Conservation (phyloP, 768 basidiomycete genomes). For the Hypholoma fasciculare region DNA sequence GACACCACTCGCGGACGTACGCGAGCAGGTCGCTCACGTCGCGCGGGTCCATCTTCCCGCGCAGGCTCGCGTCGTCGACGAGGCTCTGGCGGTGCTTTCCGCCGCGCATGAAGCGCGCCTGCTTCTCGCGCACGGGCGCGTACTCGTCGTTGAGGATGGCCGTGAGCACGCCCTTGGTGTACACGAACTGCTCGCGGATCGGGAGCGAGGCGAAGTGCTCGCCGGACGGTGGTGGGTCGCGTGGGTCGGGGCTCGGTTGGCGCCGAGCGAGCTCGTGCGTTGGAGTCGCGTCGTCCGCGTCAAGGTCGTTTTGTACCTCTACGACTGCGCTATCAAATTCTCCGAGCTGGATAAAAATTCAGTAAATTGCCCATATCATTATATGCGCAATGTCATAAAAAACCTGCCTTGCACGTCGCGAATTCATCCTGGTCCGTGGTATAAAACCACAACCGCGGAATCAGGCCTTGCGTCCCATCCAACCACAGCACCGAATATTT, state of each 20-base stretch:
- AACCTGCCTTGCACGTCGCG: constrained; percentile 52
- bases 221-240: constrained; percentile 40
- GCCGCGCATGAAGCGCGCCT: constrained; percentile 59
- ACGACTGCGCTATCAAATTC: constrained; percentile 47
- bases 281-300: constrained; percentile 29
- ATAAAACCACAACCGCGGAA: constrained; percentile 18
- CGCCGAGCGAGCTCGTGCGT: constrained; percentile 21
- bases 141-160: constrained; percentile 61
- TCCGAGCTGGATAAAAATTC: constrained; percentile 44
- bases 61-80: constrained; percentile 30
- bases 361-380: background rate
- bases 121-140: constrained; percentile 47
- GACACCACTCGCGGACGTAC: constrained; percentile 43
- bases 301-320: constrained; percentile 38
- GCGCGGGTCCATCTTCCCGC: constrained; percentile 42
- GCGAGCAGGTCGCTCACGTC: constrained; percentile 36
- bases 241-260: constrained; percentile 40
- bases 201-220: constrained; percentile 47
- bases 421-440: constrained; percentile 37
- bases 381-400: background rate
- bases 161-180: constrained; percentile 61
- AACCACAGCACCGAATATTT: constrained; percentile 62
- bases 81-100: constrained; percentile 46
- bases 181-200: constrained; percentile 61
- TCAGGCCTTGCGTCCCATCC: constrained; percentile 42